Percentiles rank a stretch among this genome's conserved stretches.
These are phyloP conservation scores for Solanum megistacrolobum DNA, from an alignment of 257 asterid genomes.

Conservation along the genomic window DNA sequence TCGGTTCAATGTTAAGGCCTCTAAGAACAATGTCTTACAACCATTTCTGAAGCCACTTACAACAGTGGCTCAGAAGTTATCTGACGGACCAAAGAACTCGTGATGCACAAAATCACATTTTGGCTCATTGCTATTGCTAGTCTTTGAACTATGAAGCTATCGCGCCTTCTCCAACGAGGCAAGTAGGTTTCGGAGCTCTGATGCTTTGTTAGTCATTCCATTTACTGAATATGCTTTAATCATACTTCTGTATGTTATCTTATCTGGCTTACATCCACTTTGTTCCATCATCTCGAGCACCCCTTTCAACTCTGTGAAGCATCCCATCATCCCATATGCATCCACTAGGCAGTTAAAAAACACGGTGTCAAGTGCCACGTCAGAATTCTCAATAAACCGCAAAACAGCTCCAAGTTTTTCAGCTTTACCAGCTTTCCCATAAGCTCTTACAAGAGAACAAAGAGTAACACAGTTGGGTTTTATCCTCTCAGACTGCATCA, in stretches of 20 bases:
- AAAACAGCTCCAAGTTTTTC: constrained; percentile 53
- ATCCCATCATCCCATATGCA: constrained; percentile 87
- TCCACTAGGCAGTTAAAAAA: constrained; percentile 83
- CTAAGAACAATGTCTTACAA: not conserved
- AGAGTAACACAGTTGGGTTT: constrained; percentile 74
- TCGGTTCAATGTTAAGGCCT: not conserved
- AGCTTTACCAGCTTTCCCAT: constrained; percentile 52
- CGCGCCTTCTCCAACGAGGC: constrained; percentile 17
- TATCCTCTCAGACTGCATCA: constrained; percentile 85
- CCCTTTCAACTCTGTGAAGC: constrained; percentile 71
- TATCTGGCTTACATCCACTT: constrained; percentile 64
- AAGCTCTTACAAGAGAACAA: constrained; percentile 75
- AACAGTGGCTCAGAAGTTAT: not conserved
- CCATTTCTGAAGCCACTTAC: not conserved
- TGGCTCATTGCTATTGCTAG: not conserved
- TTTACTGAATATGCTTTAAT: constrained; percentile 51
- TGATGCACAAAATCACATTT: not conserved
- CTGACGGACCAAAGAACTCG: not conserved
- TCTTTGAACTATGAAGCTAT: not conserved
- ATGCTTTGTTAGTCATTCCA: constrained; percentile 57
- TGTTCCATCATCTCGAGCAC: constrained; percentile 71
- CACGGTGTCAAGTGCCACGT: constrained; percentile 60
- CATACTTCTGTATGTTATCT: constrained; percentile 73
- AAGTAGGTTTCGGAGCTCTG: constrained; percentile 45
- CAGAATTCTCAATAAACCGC: constrained; percentile 55